A percentile compares a stretch with the other conserved stretches of the same genome.
Evolutionary conservation across 2,329 filamentous ascomycete genomes (phyloP).

Genomic region (Beauveria varroae): DNA sequence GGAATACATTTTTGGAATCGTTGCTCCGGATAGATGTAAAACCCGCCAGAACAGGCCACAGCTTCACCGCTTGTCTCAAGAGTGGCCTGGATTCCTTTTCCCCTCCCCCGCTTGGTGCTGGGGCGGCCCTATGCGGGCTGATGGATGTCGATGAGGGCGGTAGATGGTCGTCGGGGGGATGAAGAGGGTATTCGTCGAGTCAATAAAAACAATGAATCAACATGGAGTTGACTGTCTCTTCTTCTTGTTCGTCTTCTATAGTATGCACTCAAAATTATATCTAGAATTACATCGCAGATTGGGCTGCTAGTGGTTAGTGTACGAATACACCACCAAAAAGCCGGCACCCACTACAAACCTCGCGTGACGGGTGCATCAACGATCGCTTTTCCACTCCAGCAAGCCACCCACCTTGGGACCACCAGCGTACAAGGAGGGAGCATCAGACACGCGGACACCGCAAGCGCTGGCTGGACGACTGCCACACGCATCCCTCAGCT

Average conservation of each 20-base stretch:
- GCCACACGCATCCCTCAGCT: conserved; percentile 9
- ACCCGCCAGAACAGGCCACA: background rate
- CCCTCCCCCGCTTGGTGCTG: conserved; percentile 4
- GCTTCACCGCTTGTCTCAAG: conserved; percentile 12
- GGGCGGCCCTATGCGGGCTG: conserved; percentile 2
- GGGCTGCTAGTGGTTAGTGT: background rate
- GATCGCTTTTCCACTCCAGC: background rate
- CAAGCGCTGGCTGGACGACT: background rate
- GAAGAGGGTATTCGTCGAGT: background rate
- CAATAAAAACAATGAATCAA: background rate
- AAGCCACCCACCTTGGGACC: background rate
- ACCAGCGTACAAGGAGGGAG: background rate
- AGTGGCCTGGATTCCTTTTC: background rate
- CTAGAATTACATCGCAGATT: background rate
- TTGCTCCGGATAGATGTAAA: background rate
- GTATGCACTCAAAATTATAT: background rate
- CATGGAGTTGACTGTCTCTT: background rate
- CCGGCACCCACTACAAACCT: background rate
- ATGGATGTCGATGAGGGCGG: conserved; percentile 4
- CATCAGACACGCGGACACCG: conserved; percentile 4
- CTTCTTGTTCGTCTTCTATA: background rate
- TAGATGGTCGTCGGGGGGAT: conserved; percentile 10
- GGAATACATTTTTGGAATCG: background rate
- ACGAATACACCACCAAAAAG: background rate
- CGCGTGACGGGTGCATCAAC: conserved; percentile 10